These are phyloP conservation scores for Ogataea dorogensis DNA, from an alignment of 805 yeast genomes.

Conservation along the genomic window DNA sequence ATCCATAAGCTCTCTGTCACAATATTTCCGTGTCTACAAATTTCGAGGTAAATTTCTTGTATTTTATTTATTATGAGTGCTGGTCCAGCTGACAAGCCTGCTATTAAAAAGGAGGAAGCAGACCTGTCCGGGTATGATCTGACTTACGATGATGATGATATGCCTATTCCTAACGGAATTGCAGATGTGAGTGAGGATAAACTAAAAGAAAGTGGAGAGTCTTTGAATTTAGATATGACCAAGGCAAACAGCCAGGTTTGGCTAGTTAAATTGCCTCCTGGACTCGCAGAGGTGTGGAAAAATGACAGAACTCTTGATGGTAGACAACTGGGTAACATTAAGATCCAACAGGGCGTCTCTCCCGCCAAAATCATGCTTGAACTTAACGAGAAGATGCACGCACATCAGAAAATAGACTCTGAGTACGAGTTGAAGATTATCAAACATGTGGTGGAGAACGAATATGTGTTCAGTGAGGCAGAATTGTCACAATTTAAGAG, in stretches of 20 bases:
- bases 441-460: constrained; percentile 78
- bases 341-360: constrained; percentile 51
- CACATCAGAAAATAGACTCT: constrained; percentile 64
- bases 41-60: constrained; percentile 3
- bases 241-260: constrained; percentile 73
- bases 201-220: constrained; percentile 51
- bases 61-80: constrained; percentile 13
- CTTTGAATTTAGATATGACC: constrained; percentile 71
- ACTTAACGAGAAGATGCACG: constrained; percentile 48
- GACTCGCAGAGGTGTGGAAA: constrained; percentile 79
- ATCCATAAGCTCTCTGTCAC: constrained; percentile 39
- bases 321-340: constrained; percentile 74
- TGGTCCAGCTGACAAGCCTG: constrained; percentile 6
- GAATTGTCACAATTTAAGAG: constrained; percentile 64
- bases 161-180: constrained; percentile 36
- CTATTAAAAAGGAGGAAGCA: constrained; percentile 8
- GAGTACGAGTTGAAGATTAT: constrained; percentile 79
- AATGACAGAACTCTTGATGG: constrained; percentile 63
- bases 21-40: constrained; percentile 6
- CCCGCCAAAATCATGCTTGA: constrained; percentile 52
- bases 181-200: constrained; percentile 35
- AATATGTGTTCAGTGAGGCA: constrained; percentile 84
- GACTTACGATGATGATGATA: constrained; percentile 31
- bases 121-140: constrained; percentile 19
- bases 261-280: constrained; percentile 89